A percentile compares a stretch with the other conserved stretches of the same genome.
phyloP scores from a whole-genome alignment of 148 eudicot species.

The Rhododendron molle region DNA sequence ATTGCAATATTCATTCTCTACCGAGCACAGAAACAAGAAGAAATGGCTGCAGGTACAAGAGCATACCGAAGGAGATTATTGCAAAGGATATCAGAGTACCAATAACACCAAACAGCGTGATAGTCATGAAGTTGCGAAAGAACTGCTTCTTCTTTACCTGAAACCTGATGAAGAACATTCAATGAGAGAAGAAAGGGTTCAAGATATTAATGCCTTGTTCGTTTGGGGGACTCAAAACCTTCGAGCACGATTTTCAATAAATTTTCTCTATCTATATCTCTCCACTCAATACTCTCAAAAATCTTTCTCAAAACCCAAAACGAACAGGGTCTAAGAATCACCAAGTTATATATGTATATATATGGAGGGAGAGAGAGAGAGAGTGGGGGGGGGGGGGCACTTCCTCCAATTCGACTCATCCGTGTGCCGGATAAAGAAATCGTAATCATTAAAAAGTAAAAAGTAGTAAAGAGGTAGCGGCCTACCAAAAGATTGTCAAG shows the following conservation, averaged over 20 bases:
- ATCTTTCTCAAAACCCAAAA: too few relatives aligned
- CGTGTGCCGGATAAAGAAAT: neutral
- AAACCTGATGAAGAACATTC: slow-evolving; percentile 43
- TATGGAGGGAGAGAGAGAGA: too few relatives aligned
- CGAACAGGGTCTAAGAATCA: neutral
- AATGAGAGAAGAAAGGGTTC: slow-evolving; percentile 2
- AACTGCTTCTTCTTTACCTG: slow-evolving; percentile 85
- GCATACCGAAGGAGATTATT: slow-evolving; percentile 69
- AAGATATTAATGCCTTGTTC: neutral
- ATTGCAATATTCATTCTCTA: neutral
- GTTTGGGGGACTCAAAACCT: too few relatives aligned
- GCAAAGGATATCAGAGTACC: slow-evolving; percentile 75
- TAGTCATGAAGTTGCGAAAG: slow-evolving; percentile 76
- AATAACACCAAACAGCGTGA: slow-evolving; percentile 64
- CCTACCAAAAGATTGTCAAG: neutral
- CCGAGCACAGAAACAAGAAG: neutral
- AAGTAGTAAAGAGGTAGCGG: too few relatives aligned
- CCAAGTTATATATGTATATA: neutral
- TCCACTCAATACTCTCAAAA: too few relatives aligned
- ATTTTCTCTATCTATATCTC: too few relatives aligned
- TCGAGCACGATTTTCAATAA: too few relatives aligned
- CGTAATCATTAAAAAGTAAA: neutral
- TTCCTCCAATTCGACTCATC: neutral
- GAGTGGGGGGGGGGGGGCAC: neutral
- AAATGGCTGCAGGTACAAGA: neutral